Percentiles rank a stretch among this genome's conserved stretches.
Conservation (phyloP, 176 grass and related monocot genomes). For the Oryza glumipatula region DNA sequence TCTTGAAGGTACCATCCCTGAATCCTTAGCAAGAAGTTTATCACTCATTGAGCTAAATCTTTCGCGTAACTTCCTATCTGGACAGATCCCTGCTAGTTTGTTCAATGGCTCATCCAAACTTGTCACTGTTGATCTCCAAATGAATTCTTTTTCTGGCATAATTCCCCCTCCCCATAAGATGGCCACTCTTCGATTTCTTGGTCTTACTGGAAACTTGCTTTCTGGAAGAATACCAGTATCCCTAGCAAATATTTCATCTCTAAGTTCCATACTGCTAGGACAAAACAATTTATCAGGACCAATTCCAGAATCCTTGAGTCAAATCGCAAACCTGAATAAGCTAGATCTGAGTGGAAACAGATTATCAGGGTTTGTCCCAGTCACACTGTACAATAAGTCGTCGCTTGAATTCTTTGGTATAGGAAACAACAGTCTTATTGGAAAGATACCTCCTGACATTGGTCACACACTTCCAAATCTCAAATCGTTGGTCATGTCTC, state of each 20-base stretch:
- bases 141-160: neutral
- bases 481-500: neutral
- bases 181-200: neutral
- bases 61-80: slow-evolving; percentile 24
- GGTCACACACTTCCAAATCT: slow-evolving; percentile 27
- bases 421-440: neutral
- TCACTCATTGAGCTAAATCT: slow-evolving; percentile 17
- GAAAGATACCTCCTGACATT: slow-evolving; percentile 12
- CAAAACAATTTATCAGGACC: neutral
- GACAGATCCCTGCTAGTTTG: slow-evolving; percentile 23
- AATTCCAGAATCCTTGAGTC: slow-evolving; percentile 28
- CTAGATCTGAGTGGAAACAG: slow-evolving; percentile 23
- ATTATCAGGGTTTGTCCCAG: slow-evolving; percentile 27
- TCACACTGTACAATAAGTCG: slow-evolving; percentile 29
- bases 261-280: slow-evolving; percentile 15
- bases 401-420: slow-evolving; percentile 19
- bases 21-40: neutral
- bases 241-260: slow-evolving; percentile 42
- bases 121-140: neutral
- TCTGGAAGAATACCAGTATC: slow-evolving; percentile 25
- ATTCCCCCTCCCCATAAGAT: slow-evolving; percentile 29
- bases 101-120: slow-evolving; percentile 38
- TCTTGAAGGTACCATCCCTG: slow-evolving; percentile 39
- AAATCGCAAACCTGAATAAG: neutral
- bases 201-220: slow-evolving; percentile 10